Evolutionary conservation across 164 flowering plant genomes (phyloP).

Genomic region (Annona squamosa): DNA sequence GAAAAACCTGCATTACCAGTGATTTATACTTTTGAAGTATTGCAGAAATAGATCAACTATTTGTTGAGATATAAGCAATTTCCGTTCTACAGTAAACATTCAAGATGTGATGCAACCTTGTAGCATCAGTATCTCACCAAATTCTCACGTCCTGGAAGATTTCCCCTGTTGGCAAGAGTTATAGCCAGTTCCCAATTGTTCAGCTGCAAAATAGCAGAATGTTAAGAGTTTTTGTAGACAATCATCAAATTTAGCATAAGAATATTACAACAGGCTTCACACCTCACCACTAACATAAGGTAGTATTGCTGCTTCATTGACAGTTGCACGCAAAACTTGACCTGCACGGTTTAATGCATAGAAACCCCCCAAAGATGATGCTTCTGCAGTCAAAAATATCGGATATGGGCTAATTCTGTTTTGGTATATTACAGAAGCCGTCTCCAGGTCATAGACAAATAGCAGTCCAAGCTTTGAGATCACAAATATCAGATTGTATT

Average conservation of each 20-base stretch:
- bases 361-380: conserved; percentile 91
- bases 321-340: conserved; percentile 91
- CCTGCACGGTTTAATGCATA: conserved; percentile 96
- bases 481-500: conserved; percentile 79
- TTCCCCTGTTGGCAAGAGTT: conserved; percentile 26
- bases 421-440: conserved; percentile 90
- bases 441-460: conserved; percentile 95
- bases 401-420: conserved; percentile 99
- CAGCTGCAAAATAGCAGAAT: conserved; percentile 39
- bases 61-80: background rate
- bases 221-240: conserved; percentile 1
- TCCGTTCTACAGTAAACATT: too few relatives aligned
- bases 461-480: conserved; percentile 96
- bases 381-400: conserved; percentile 95
- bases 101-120: too few relatives aligned
- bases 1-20: conserved; percentile 68
- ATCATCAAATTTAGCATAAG: conserved; percentile 2
- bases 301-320: conserved; percentile 90
- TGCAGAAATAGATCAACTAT: background rate
- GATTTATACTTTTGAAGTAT: background rate
- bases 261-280: conserved; percentile 8
- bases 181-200: conserved; percentile 61
- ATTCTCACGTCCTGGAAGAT: conserved; percentile 61
- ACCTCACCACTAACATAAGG: conserved; percentile 98
- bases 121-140: conserved; percentile 38